Evolutionary conservation across 306 rosid species (phyloP), one percentile per base, ranked within the genome.

Genomic region (Arachis hypogaea): DNA sequence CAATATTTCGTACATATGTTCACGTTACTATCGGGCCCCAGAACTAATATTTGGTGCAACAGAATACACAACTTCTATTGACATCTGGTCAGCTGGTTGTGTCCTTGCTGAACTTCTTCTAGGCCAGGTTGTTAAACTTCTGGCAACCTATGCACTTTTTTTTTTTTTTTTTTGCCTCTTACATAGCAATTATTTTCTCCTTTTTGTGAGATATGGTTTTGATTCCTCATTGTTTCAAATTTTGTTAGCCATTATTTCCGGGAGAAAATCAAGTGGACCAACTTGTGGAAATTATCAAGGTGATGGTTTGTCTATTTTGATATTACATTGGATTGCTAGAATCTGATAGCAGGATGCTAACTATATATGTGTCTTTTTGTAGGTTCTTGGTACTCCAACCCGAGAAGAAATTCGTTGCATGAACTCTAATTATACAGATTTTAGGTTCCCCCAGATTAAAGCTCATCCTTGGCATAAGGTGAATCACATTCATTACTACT

Each of bases 381-480:
- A 94, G 99, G 90, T 94, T 77, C 99, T 94, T 68, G 99, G 97
- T 71, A 94, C 95, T 59, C 99, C 99, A 58, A 92, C 99, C 63
- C 88, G 96, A 78, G 99, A 94, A 85, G 99, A 94, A 85, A 94
- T 94, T 51, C 90, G 95, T 11, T 94, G 99, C 85, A 94, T 94
- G 99, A 94, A 94, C 77, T 96, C 96, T 9, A 87, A 84, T 70
- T 94, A 94, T 77, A 85, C 95, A 3, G 97, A 92, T 78, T 92
- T 88, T 79, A 92, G 97, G 83, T 94, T 94, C 83, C 99, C 99
- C 70, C 96, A 93, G 75, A 78, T 93, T 40, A 93, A 93, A 86
- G 98, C 96, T 62, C 97, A 93, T 77, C 98, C 98, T 68, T 93
- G 98, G 98, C 97, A 94, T 76, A 94, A 94, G 97, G 97, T 91